Conservation (phyloP, 805 yeast species). For the Myxozyma udenii region DNA sequence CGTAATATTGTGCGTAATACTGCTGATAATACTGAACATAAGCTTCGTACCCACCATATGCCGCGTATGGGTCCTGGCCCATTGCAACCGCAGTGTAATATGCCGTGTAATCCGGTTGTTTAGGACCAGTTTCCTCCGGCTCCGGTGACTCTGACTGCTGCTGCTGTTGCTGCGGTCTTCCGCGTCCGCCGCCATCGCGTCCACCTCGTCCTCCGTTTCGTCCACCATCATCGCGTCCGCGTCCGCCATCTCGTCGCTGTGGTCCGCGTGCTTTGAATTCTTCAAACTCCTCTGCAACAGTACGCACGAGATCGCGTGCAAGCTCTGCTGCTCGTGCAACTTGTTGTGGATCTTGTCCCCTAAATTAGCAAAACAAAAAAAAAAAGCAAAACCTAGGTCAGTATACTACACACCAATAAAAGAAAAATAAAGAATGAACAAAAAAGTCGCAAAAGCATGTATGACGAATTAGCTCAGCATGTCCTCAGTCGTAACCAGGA, state of each 20-base stretch:
- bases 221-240: not conserved
- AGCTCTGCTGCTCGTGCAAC: conserved; percentile 33
- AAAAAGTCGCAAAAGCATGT: too few relatives aligned
- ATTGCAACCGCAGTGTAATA: conserved; percentile 30
- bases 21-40: conserved; percentile 32
- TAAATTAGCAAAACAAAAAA: not conserved
- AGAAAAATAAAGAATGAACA: too few relatives aligned
- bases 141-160: conserved; percentile 10
- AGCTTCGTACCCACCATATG: conserved; percentile 33
- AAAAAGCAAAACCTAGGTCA: conserved; percentile 8
- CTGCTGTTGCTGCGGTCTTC: not conserved
- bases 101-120: conserved; percentile 28
- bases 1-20: conserved; percentile 30
- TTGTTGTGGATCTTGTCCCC: conserved; percentile 31
- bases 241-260: conserved; percentile 8
- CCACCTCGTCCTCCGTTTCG: not conserved
- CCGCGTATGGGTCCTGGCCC: conserved; percentile 33
- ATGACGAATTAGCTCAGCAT: too few relatives aligned
- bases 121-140: conserved; percentile 4
- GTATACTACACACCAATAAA: conserved; percentile 4
- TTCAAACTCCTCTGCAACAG: conserved; percentile 32
- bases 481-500: too few relatives aligned
- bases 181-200: conserved; percentile 1
- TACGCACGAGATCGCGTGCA: conserved; percentile 34
- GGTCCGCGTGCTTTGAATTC: conserved; percentile 19